Conservation (phyloP, 108 stramenopile species). For the Conticribra weissflogii region DNA sequence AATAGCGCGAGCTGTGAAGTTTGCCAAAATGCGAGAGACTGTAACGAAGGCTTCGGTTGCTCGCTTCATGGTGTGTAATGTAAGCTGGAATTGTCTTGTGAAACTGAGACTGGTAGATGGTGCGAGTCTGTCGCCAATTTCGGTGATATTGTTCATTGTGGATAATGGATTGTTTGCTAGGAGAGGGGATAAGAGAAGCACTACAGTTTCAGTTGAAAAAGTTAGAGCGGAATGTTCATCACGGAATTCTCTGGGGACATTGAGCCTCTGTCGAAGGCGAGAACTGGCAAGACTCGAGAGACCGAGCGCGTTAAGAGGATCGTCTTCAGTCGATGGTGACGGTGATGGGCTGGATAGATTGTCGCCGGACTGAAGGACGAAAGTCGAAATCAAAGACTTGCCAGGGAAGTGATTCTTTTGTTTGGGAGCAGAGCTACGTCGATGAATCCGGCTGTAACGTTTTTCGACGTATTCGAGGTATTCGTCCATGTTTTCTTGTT, state of each 20-base stretch:
- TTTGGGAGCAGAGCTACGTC: not conserved
- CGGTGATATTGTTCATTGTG: not conserved
- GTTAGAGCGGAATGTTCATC: constrained; percentile 9
- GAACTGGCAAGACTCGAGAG: constrained; percentile 22
- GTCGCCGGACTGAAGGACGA: not conserved
- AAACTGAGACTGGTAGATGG: constrained; percentile 9
- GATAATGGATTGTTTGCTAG: not conserved
- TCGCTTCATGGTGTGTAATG: constrained; percentile 8
- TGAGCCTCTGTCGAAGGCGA: constrained; percentile 27
- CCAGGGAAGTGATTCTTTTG: constrained; percentile 9
- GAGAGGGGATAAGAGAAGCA: constrained; percentile 7
- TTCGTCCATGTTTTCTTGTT: constrained; percentile 41
- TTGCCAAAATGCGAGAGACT: constrained; percentile 12
- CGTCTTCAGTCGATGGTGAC: constrained; percentile 7
- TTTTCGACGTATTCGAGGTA: constrained; percentile 42
- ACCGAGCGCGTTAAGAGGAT: constrained; percentile 24
- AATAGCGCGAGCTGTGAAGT: constrained; percentile 12
- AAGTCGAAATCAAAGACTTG: constrained; percentile 16
- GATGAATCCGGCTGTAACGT: constrained; percentile 36
- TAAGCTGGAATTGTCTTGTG: constrained; percentile 11
- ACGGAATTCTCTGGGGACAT: constrained; percentile 28
- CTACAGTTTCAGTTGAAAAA: constrained; percentile 8
- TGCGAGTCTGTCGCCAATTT: constrained; percentile 16
- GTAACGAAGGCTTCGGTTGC: constrained; percentile 13
- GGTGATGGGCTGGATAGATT: too few species aligned